A percentile compares a stretch with the other conserved stretches of the same genome.
Evolutionary conservation across 345 rosid genomes (phyloP).

Genomic region (Crucihimalaya himalaica): DNA sequence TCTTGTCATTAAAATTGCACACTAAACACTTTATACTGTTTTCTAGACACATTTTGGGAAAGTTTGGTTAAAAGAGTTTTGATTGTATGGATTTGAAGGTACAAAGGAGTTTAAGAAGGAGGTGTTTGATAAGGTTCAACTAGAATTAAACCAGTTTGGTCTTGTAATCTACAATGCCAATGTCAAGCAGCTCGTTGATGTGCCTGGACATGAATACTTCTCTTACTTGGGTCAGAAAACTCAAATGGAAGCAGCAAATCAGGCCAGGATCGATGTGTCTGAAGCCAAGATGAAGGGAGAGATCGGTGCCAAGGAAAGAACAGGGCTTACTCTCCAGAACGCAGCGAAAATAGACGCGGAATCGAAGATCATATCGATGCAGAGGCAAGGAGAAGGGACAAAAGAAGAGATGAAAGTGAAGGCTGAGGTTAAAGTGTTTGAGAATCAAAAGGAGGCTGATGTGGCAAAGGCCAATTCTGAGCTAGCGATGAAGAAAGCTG

Average conservation of each 20-base stretch:
- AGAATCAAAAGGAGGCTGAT: constrained; percentile 75
- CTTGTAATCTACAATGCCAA: constrained; percentile 74
- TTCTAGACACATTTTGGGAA: background rate
- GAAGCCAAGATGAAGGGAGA: constrained; percentile 89
- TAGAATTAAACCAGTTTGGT: constrained; percentile 76
- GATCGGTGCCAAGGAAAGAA: constrained; percentile 59
- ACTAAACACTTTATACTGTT: background rate
- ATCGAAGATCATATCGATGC: constrained; percentile 59
- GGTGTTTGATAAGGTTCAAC: constrained; percentile 76
- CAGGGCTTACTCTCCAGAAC: constrained; percentile 68
- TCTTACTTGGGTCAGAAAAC: constrained; percentile 88
- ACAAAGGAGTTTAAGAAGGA: constrained; percentile 74
- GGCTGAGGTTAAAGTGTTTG: constrained; percentile 66
- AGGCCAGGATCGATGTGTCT: constrained; percentile 68
- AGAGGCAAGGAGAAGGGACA: constrained; percentile 64
- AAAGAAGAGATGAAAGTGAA: constrained; percentile 71
- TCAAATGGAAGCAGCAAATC: constrained; percentile 86
- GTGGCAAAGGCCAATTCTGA: constrained; percentile 72
- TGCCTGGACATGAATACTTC: constrained; percentile 82
- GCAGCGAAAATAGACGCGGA: constrained; percentile 78
- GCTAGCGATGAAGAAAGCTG: constrained; percentile 73
- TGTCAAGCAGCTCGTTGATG: constrained; percentile 84
- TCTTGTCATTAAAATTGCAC: background rate
- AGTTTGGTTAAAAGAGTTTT: background rate
- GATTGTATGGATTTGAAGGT: constrained; percentile 14